Base-by-base conservation (phyloP, 2,329 filamentous ascomycete species). In the Epichloe uncinata region DNA sequence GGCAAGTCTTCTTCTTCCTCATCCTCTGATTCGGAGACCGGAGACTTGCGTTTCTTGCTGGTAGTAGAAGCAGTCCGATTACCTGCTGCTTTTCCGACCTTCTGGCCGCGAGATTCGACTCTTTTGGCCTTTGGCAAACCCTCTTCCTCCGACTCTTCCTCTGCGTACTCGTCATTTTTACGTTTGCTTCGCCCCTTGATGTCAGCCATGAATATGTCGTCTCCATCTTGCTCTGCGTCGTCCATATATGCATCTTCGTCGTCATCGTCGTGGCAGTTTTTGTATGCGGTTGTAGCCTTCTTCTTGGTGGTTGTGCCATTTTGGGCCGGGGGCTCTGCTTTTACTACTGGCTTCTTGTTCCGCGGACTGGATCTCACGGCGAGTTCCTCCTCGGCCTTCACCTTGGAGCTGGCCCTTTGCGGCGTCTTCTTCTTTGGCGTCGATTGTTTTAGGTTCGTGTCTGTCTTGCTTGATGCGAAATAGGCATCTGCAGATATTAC, bases 201-300 rank as follows among this genome's bases (percentile, higher is more conserved):
- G 55, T 87, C 81, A 4, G 84, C 82, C 13, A 83, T 85, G 65
- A 90, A 90, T 18, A 95, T 89, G 58, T 95, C 90, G n/a, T 79
- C 84, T 3, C 78, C 82, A 42, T 87, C 79, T 6, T 77, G 74
- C 36, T 85, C 82, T 35, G 82, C 82, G 48, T 86, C 84, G 18
- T 87, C 78, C 56, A 84, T 67, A 51, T 77, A 79, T 5, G 72
- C 75, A 58, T 79, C 38, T 35, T 48, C 74, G 51, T 80, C 75
- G 36, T 78, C 73, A 36, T 77, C 65, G 5, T 60, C 55, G 22
- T 63, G 59, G 50, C 68, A 60, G 73, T 69, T 47, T 47, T 66
- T 67, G 49, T 70, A 65, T 2, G 70, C 62, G 1, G 66, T 64
- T 2, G 68, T 63, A 0, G 68, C 43, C 50, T 68, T 69, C 56